Evolutionary conservation across 257 asterid genomes (phyloP), one percentile per base, ranked within the genome.

Genomic region (Salvia rosmarinus): DNA sequence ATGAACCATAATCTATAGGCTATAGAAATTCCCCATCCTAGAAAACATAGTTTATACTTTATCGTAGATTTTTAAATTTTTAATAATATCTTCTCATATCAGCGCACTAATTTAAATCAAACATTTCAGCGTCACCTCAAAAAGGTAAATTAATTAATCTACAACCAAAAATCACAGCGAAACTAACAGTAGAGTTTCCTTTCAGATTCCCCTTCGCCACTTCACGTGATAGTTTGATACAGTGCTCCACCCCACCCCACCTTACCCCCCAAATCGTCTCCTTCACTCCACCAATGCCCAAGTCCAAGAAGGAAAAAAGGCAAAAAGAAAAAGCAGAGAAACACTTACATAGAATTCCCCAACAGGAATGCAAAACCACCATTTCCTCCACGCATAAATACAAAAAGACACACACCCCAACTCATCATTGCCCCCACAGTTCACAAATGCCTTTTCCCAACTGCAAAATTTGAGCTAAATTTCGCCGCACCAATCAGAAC

Each of bases 171-270:
- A 80, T 23, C 14, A 67, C 49, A 68, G 37, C 74, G 20, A 54
- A 62, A 68, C 58, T 17, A 64, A 40, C n/a, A 64, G 49, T 56
- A 20, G 28, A 12, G 62, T 67, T 54, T 39, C 20, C 13, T 1
- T n/a, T 16, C 1, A 60, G 52, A 59, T 50, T 78, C 69, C 10
- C 56, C 77, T 21, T 25, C 32, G 82, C 59, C 68, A n/a, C n/a
- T 69, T 70, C 84, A 80, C 84, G 84, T 80, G 84, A 77, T 52
- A 37, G 11, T 28, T 1, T n/a, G n/a, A n/a, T 1, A 72, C 81
- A 72, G 76, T 68, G 13, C 73, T 60, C 70, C 51, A 54, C 28
- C 67, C 62, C 61, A 32, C 77, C 65, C 56, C 65, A 50, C 14
- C 47, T 39, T 14, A 50, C 58, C 46, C 47, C 55, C 65, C 34